Percentiles rank a stretch among this genome's conserved stretches.
Evolutionary conservation across 108 stramenopile species (phyloP).

Genomic region (Cyclostephanos tholiformis): DNA sequence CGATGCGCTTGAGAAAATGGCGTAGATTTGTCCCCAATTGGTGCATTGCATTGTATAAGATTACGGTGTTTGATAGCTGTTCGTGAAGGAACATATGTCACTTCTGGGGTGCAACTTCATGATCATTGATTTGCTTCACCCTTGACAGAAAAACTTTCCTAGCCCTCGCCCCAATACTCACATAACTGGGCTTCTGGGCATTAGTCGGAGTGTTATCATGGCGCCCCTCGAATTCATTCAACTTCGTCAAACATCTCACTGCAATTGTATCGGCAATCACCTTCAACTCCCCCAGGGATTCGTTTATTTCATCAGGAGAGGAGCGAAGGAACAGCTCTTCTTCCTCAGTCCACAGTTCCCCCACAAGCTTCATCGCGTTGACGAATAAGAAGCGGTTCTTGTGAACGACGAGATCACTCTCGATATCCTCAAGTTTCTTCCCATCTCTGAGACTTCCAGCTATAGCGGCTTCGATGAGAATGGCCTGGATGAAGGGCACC

Average conservation of each 20-base stretch:
- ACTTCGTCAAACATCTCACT: conserved; percentile 33
- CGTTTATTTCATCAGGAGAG: conserved; percentile 29
- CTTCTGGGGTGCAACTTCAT: not conserved
- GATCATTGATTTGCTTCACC: conserved; percentile 1
- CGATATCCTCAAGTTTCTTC: too few relatives aligned
- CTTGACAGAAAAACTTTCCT: conserved; percentile 31
- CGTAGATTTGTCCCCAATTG: too few relatives aligned
- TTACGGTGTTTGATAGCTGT: too few relatives aligned
- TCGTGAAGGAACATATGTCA: not conserved
- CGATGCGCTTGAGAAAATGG: too few relatives aligned
- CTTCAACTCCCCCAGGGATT: conserved; percentile 37
- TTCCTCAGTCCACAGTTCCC: conserved; percentile 46
- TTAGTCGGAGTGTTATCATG: conserved; percentile 30
- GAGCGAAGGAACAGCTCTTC: conserved; percentile 43
- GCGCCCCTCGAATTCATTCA: conserved; percentile 43
- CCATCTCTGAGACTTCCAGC: too few relatives aligned
- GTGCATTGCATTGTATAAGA: too few relatives aligned
- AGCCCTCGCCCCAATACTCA: conserved; percentile 36
- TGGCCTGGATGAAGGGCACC: conserved; percentile 10
- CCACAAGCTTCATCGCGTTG: conserved; percentile 32
- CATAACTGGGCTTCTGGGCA: conserved; percentile 38
- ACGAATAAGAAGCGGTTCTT: conserved; percentile 12
- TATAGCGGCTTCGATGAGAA: too few relatives aligned
- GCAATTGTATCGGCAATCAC: conserved; percentile 36
- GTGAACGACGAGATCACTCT: too few relatives aligned